These are phyloP conservation scores for Huntiella abstrusa DNA, from an alignment of 2,329 filamentous ascomycete species.

Conservation along the genomic window DNA sequence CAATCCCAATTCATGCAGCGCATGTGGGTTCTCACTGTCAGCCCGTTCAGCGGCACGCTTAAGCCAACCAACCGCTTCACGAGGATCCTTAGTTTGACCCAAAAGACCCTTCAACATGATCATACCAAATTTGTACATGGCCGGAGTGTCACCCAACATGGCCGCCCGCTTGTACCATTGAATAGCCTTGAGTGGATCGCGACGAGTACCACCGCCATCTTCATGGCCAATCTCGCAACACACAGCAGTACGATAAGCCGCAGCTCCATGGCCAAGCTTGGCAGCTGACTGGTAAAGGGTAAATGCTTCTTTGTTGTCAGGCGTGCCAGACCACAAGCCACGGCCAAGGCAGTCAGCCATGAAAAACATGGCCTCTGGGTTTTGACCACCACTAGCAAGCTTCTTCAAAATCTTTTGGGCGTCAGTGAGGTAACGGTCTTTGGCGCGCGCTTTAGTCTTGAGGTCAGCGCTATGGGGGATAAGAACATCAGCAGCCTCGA, in stretches of 20 bases:
- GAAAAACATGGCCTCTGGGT: constrained; percentile 81
- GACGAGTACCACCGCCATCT: constrained; percentile 79
- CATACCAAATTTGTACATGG: constrained; percentile 98
- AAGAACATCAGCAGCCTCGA: constrained; percentile 67
- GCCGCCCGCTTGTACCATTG: constrained; percentile 97
- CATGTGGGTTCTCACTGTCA: constrained; percentile 80
- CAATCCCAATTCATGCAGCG: constrained; percentile 69
- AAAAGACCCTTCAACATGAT: constrained; percentile 83
- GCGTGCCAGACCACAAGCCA: constrained; percentile 57
- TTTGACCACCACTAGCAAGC: constrained; percentile 45
- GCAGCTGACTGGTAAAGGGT: constrained; percentile 83
- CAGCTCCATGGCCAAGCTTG: constrained; percentile 68
- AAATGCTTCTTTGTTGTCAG: constrained; percentile 84
- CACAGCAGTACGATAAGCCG: constrained; percentile 85
- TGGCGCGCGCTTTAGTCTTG: constrained; percentile 51
- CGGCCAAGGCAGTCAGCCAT: constrained; percentile 77
- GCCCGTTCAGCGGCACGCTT: constrained; percentile 82
- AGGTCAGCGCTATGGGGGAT: constrained; percentile 47
- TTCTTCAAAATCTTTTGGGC: constrained; percentile 87
- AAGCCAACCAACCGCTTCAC: constrained; percentile 79
- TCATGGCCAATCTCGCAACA: constrained; percentile 94
- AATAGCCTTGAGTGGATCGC: constrained; percentile 81
- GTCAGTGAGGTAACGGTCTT: constrained; percentile 70
- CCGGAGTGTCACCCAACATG: constrained; percentile 71
- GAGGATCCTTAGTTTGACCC: constrained; percentile 64